phyloP scores from a whole-genome alignment of 2,329 filamentous ascomycete species.

The Pseudocercospora crystallina region DNA sequence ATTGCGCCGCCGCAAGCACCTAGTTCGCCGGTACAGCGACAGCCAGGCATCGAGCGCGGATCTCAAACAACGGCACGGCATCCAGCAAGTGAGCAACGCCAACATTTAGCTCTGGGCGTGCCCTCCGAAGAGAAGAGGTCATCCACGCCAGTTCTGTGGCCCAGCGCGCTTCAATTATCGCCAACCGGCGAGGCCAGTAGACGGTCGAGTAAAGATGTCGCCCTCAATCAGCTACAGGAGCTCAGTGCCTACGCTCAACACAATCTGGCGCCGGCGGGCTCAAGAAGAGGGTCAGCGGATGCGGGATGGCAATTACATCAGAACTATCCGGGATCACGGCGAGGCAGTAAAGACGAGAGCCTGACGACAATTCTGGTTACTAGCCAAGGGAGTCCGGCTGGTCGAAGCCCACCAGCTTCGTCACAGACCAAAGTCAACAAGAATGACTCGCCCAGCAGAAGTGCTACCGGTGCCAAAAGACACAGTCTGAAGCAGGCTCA shows the following conservation, averaged over 20 bases:
- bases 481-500: slow-evolving; percentile 22
- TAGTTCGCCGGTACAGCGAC: slow-evolving; percentile 23
- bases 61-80: slow-evolving; percentile 19
- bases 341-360: slow-evolving; percentile 38
- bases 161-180: slow-evolving; percentile 24
- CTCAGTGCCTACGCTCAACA: slow-evolving; percentile 31
- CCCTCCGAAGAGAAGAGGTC: slow-evolving; percentile 26
- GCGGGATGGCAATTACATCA: slow-evolving; percentile 34
- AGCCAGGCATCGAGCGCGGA: slow-evolving; percentile 15
- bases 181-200: slow-evolving; percentile 28
- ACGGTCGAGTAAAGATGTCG: slow-evolving; percentile 39
- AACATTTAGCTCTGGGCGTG: slow-evolving; percentile 25
- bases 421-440: slow-evolving; percentile 19
- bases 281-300: slow-evolving; percentile 37
- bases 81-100: slow-evolving; percentile 28
- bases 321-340: slow-evolving; percentile 32
- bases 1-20: slow-evolving; percentile 21
- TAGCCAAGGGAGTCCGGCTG: slow-evolving; percentile 28
- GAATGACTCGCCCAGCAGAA: slow-evolving; percentile 20
- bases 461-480: slow-evolving; percentile 13
- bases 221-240: slow-evolving; percentile 36
- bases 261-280: slow-evolving; percentile 26
- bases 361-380: slow-evolving; percentile 38
- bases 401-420: slow-evolving; percentile 25
- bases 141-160: slow-evolving; percentile 26